These are phyloP conservation scores for Penicillium occitanis DNA, from an alignment of 2,329 filamentous ascomycete genomes.

Conservation along the genomic window DNA sequence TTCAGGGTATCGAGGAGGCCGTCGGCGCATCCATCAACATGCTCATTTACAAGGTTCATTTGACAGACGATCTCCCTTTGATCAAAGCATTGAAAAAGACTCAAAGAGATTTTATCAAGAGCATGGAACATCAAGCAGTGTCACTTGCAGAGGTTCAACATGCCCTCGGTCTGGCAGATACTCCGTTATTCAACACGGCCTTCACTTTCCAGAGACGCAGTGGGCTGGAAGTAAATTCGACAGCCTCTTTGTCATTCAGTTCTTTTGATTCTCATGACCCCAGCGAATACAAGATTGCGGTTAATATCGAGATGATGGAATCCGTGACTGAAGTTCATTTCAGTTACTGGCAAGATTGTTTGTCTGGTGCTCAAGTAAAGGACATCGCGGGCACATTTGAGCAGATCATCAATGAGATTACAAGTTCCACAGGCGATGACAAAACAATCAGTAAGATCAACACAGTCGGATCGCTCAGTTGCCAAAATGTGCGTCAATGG, in stretches of 20 bases:
- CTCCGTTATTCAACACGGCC: slow-evolving; percentile 34
- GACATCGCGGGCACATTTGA: slow-evolving; percentile 37
- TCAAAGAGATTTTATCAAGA: slow-evolving; percentile 26
- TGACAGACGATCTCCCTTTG: slow-evolving; percentile 30
- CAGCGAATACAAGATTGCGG: slow-evolving; percentile 29
- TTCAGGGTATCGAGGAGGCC: slow-evolving; percentile 38
- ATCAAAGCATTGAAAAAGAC: slow-evolving; percentile 26
- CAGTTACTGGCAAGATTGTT: slow-evolving; percentile 50
- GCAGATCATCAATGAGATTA: slow-evolving; percentile 33
- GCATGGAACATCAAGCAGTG: slow-evolving; percentile 25
- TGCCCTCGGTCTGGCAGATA: slow-evolving; percentile 29
- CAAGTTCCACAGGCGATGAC: slow-evolving; percentile 21
- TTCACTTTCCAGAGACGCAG: slow-evolving; percentile 28
- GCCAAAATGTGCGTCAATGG: slow-evolving; percentile 36
- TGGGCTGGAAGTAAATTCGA: not conserved
- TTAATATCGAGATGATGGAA: slow-evolving; percentile 31
- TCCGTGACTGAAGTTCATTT: slow-evolving; percentile 52
- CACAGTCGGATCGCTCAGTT: slow-evolving; percentile 33
- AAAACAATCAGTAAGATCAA: slow-evolving; percentile 32
- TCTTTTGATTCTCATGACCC: slow-evolving; percentile 17
- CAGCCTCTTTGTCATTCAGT: slow-evolving; percentile 16
- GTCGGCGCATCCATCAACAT: slow-evolving; percentile 32
- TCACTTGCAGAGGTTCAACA: slow-evolving; percentile 29
- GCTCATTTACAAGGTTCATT: slow-evolving; percentile 28
- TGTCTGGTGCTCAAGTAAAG: slow-evolving; percentile 42